These are phyloP conservation scores for Boletus semigastroideus DNA, from an alignment of 1,284 basidiomycete genomes.

Conservation along the genomic window DNA sequence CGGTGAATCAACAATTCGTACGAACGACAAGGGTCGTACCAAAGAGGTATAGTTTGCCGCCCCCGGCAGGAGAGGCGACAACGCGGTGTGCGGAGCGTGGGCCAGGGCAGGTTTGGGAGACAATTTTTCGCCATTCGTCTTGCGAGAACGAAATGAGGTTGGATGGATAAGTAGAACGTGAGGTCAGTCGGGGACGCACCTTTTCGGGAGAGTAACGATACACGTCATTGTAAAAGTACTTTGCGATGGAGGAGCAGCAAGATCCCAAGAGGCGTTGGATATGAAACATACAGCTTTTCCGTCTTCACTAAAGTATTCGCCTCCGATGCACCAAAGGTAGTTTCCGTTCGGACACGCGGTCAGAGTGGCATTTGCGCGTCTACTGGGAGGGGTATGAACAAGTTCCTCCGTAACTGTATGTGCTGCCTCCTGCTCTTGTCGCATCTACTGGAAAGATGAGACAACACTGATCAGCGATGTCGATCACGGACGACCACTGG, in stretches of 20 bases:
- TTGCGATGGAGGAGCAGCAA: not conserved
- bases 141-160: slow-evolving; percentile 22
- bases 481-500: not conserved
- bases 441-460: slow-evolving; percentile 53
- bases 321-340: slow-evolving; percentile 79
- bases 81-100: slow-evolving; percentile 85
- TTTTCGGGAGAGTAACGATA: slow-evolving; percentile 84
- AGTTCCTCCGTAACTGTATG: slow-evolving; percentile 78
- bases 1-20: not conserved
- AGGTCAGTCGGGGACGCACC: slow-evolving; percentile 31
- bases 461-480: not conserved
- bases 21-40: slow-evolving; percentile 41
- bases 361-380: slow-evolving; percentile 79
- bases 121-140: slow-evolving; percentile 83
- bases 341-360: slow-evolving; percentile 77
- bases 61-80: slow-evolving; percentile 67
- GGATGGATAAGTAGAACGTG: not conserved
- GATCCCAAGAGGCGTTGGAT: not conserved
- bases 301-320: slow-evolving; percentile 85
- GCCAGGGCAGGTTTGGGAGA: slow-evolving; percentile 80
- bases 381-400: slow-evolving; percentile 74
- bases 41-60: slow-evolving; percentile 84
- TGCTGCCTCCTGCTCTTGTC: slow-evolving; percentile 70
- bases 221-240: slow-evolving; percentile 81
- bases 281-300: slow-evolving; percentile 63